These are phyloP conservation scores for Rhododendron mucronatum DNA, from an alignment of 148 eudicot genomes.

Conservation along the genomic window DNA sequence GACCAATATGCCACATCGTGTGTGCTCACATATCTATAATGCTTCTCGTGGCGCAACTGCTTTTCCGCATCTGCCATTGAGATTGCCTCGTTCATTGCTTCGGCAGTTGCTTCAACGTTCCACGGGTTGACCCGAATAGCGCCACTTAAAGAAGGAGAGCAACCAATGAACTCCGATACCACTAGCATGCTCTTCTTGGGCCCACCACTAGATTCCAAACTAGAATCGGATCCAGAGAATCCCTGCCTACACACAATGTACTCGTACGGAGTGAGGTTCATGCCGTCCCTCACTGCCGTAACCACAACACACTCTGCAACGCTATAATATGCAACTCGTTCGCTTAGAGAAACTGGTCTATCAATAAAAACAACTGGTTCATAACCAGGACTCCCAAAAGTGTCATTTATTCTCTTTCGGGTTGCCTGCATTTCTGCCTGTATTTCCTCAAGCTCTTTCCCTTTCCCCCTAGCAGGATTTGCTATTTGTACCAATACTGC, in stretches of 20 bases:
- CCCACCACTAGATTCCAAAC: slow-evolving; percentile 19
- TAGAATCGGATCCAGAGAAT: slow-evolving; percentile 14
- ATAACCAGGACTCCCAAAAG: slow-evolving; percentile 34
- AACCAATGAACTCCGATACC: slow-evolving; percentile 59
- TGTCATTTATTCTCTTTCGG: slow-evolving; percentile 36
- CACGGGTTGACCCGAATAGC: slow-evolving; percentile 66
- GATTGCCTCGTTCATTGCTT: slow-evolving; percentile 47
- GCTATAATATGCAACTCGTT: slow-evolving; percentile 46
- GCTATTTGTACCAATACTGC: slow-evolving; percentile 53
- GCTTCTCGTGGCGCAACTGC: slow-evolving; percentile 53
- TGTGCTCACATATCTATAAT: slow-evolving; percentile 43
- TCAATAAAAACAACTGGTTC: slow-evolving; percentile 44
- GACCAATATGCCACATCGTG: slow-evolving; percentile 48
- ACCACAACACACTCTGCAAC: slow-evolving; percentile 58
- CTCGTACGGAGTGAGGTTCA: slow-evolving; percentile 64
- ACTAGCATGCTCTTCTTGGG: slow-evolving; percentile 54
- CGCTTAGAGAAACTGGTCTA: slow-evolving; percentile 39
- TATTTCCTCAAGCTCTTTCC: slow-evolving; percentile 52
- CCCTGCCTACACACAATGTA: slow-evolving; percentile 55
- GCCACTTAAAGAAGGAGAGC: slow-evolving; percentile 64
- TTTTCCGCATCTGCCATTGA: slow-evolving; percentile 46
- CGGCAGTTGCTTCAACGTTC: slow-evolving; percentile 46
- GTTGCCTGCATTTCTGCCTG: slow-evolving; percentile 36
- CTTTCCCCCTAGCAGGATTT: slow-evolving; percentile 52
- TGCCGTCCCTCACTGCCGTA: slow-evolving; percentile 59